Base-by-base conservation (phyloP, 345 rosid species). In the Salix exigua region DNA sequence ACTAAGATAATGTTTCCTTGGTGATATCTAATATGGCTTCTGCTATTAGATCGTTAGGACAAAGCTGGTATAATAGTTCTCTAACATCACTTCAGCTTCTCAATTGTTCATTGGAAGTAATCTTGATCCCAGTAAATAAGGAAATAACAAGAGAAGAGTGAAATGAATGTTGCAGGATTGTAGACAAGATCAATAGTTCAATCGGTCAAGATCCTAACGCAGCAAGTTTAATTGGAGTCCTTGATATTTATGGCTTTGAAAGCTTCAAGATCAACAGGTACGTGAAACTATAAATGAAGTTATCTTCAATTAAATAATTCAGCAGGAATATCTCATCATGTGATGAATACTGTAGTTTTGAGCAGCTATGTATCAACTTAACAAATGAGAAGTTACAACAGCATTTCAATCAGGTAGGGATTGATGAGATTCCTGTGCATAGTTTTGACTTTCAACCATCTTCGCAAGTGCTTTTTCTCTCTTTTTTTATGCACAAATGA, bases 371-470 rank as follows among this genome's bases (percentile, higher is more conserved):
- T 42, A 91, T 91, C 85, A 91, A 91, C 78, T 85, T 91, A 58
- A 91, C 96, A 73, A 91, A 91, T 78, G 93, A 91, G 80, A 91
- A 91, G 84, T 86, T 91, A 81, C 96, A 91, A 70, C 93, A 91
- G 50, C 96, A 91, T 81, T 91, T 89, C 81, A 91, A 91, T 62
- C 93, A 91, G 91, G 96, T 91, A 83, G 18, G 70, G 61, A 33
- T 33, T 33, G 37, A 71, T 14, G 17, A 67, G 72, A 73, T 68
- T 70, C 55, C 25, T 25, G 46, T 2, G n/a, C 46, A 71, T 25
- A 61, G 5, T 50, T 65, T 35, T 68, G 50, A 6, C 4, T 50
- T 60, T 35, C 70, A 38, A 6, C 7, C 30, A 67, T 68, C 19
- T 62, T 9, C 6, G 72, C 30, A 60, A 17, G 30, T 48, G 18